Base-by-base conservation (phyloP, 75 land plant species). In the Cunninghamia lanceolata region DNA sequence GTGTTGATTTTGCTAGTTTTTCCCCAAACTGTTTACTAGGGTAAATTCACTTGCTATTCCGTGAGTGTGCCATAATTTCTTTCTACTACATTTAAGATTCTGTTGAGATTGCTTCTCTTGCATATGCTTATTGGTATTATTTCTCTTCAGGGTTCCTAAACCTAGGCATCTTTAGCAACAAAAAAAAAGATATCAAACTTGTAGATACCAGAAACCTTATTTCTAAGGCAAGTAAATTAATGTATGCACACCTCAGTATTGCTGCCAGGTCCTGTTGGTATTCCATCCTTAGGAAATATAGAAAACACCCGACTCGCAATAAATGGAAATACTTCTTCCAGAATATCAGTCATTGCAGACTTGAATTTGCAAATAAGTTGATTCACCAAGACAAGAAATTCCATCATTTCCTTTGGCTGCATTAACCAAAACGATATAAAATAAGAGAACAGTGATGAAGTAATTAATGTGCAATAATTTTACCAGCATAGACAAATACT, bases 281-380 rank as follows among this genome's bases (percentile, higher is more conserved):
- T 83, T 73, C 86, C 90, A 66, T 92, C 93, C 75, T 90, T 89
- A 39, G 97, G 94, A 21, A 98, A 93, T 85, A 95, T 88, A 85
- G 83, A 81, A 74, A 95, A 90, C n/a, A 93, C 89, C 66, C 94
- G 93, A 74, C 93, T 89, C 13, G 91, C 95, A 88, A 98, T 87
- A 82, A 88, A 79, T 85, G 98, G 95, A 85, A 93, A 96, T 73
- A 98, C 84, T 86, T 96, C 98, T 80, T 98, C 95, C 84, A 98
- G 78, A 86, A 98, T 95, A 56, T 87, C 89, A 42, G 35, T 87
- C 71, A 95, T 89, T 11, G 88, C 90, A 28, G 91, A 83, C 87
- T 89, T 91, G 88, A 98, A 98, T 86, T 96, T 98, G 91, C 94
- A 93, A 54, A 96, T 94, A 2, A 96, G 94, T 73, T 98, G 99